Evolutionary conservation across 108 stramenopile genomes (phyloP), one percentile per base, ranked within the genome.

Genomic region (Pseudonitzschia pungens): DNA sequence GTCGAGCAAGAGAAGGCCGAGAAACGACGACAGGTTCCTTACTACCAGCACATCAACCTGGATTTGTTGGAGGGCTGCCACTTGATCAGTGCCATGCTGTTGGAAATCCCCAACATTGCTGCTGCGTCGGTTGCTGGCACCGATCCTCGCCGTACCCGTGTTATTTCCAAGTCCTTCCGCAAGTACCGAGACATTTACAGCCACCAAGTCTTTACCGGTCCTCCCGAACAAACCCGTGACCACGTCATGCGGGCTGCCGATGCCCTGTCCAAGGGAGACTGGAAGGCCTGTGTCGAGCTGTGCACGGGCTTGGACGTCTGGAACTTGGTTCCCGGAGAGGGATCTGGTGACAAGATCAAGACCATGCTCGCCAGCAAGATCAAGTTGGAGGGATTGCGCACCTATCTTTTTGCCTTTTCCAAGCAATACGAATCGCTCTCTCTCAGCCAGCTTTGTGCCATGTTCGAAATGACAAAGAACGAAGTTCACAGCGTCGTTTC

Each of bases 101-200:
- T 98, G 27, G 98, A 99, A 87, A 91, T 98, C 66, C 99, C 99
- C 64, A 95, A 94, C 78, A 97, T 98, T 95, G 98, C 98, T 16
- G 77, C 81, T 16, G 73, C 70, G 24, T 79, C 82, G 21, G 66
- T 71, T 1, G 81, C 55, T 21, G 51, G 45, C 48, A 68, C 42
- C 40, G 82, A 85, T 73, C 71, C 77, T 54, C 75, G 87, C 45
- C 83, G 87, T 48, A 41, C 70, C 31, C 81, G 91, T n/a, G 72
- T 90, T 51, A 86, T 96, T 60, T 96, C 95, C 24, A 94, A 96
- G 52, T 87, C 90, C 75, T 98, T 98, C 88, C 93, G 98, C 55
- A 94, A 96, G 72, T 85, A 92, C 63, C 75, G 91, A 58, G 97
- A 98, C 65, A 95, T 91, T 50, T 96, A 93, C 79, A 81, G 93